phyloP scores from a whole-genome alignment of 1,284 basidiomycete genomes.

The Mycena citricolor region DNA sequence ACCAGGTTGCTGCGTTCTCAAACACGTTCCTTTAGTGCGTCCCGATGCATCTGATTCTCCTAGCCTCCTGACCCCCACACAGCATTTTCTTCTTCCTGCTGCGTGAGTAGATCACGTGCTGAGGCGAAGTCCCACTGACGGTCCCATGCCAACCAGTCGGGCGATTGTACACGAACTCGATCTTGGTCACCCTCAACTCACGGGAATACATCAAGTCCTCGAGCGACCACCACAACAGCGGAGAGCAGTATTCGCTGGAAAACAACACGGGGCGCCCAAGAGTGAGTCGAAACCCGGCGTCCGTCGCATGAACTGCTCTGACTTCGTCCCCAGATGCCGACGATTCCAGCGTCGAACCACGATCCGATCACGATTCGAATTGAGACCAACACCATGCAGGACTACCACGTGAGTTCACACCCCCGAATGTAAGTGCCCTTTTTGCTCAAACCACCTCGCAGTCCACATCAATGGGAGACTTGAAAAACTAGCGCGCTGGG shows the following conservation, averaged over 20 bases:
- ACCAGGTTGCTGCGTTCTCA: slow-evolving; percentile 20
- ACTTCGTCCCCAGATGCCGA: too few relatives aligned
- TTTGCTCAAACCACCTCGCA: too few relatives aligned
- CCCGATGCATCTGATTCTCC: too few relatives aligned
- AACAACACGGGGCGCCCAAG: slow-evolving; percentile 9
- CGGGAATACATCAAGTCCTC: slow-evolving; percentile 20
- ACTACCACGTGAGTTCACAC: slow-evolving; percentile 1
- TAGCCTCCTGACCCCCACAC: neutral
- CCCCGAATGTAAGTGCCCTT: too few relatives aligned
- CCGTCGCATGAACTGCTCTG: neutral
- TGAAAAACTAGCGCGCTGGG: too few relatives aligned
- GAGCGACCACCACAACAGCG: slow-evolving; percentile 5
- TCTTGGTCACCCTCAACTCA: slow-evolving; percentile 24
- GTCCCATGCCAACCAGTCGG: slow-evolving; percentile 13
- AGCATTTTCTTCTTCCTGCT: slow-evolving; percentile 24
- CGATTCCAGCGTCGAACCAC: too few relatives aligned
- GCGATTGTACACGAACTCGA: slow-evolving; percentile 22
- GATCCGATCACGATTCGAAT: slow-evolving; percentile 19
- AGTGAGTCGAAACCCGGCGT: too few relatives aligned
- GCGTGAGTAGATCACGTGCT: slow-evolving; percentile 16
- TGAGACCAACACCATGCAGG: slow-evolving; percentile 20
- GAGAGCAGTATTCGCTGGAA: slow-evolving; percentile 19
- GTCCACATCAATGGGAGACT: too few relatives aligned
- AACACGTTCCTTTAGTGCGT: slow-evolving; percentile 24
- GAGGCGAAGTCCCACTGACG: neutral